Percentiles rank a stretch among this genome's conserved stretches.
These are phyloP conservation scores for Citrus sinensis DNA, from an alignment of 345 rosid species.

Conservation along the genomic window DVS_A1.0 CM039165.1:25926001-25926500, in stretches of 20 bases:
- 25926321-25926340: constrained; percentile 78
- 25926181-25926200: constrained; percentile 29
- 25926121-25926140: constrained; percentile 63
- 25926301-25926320: constrained; percentile 42
- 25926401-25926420: constrained; percentile 95
- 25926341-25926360: constrained; percentile 58
- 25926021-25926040: constrained; percentile 57
- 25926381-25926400: constrained; percentile 76
- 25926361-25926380: constrained; percentile 77
- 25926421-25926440: constrained; percentile 61
- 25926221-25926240: not conserved
- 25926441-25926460: not conserved
- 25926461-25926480: not conserved
- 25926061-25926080: not conserved
- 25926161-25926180: constrained; percentile 47
- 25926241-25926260: constrained; percentile 43
- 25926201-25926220: constrained; percentile 58
- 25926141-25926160: constrained; percentile 57
- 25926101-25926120: constrained; percentile 42
- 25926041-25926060: not conserved
- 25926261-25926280: not conserved
- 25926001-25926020: constrained; percentile 56
- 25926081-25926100: constrained; percentile 3
- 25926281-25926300: not conserved
- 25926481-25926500: not conserved